Evolutionary conservation across 2,329 filamentous ascomycete genomes (phyloP).

Genomic region (Rhynchosporium secalis): DNA sequence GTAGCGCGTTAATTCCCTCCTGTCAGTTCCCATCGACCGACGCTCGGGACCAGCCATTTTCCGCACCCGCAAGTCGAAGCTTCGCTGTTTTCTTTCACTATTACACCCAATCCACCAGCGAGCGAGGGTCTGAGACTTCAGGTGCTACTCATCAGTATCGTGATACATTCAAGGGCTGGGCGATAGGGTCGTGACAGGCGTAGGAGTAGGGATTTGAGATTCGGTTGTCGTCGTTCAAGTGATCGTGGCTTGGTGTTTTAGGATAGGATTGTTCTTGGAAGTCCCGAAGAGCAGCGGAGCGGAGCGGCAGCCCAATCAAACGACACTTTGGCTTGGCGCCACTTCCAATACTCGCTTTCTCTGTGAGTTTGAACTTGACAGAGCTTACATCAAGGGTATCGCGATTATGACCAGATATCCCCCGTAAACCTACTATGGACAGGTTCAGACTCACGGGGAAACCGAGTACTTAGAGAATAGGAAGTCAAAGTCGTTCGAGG

Average conservation of each 20-base stretch:
- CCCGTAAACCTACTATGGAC: too few species aligned
- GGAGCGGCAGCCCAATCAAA: neutral
- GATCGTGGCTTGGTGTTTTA: slow-evolving; percentile 6
- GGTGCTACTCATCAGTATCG: slow-evolving; percentile 24
- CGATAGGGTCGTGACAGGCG: slow-evolving; percentile 15
- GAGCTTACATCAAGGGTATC: too few species aligned
- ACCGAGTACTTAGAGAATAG: too few species aligned
- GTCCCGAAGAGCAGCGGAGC: neutral
- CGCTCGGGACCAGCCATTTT: slow-evolving; percentile 26
- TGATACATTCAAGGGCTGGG: slow-evolving; percentile 4
- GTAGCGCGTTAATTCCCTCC: slow-evolving; percentile 46
- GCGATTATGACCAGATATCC: too few species aligned
- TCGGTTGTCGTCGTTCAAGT: neutral
- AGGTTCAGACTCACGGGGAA: too few species aligned
- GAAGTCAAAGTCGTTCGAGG: too few species aligned
- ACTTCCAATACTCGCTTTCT: slow-evolving; percentile 3
- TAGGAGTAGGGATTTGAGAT: slow-evolving; percentile 7
- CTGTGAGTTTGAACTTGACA: too few species aligned
- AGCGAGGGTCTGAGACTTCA: slow-evolving; percentile 15
- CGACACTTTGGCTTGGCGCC: slow-evolving; percentile 9
- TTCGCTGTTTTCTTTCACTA: slow-evolving; percentile 9
- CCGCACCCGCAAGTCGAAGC: slow-evolving; percentile 21
- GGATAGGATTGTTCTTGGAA: neutral
- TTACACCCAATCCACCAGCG: slow-evolving; percentile 23
- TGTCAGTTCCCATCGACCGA: slow-evolving; percentile 42